Percentiles rank a stretch among this genome's conserved stretches.
These are phyloP conservation scores for Plasmodium falciparum DNA, from an alignment of 169 alveolate genomes.

Conservation along the genomic window DNA sequence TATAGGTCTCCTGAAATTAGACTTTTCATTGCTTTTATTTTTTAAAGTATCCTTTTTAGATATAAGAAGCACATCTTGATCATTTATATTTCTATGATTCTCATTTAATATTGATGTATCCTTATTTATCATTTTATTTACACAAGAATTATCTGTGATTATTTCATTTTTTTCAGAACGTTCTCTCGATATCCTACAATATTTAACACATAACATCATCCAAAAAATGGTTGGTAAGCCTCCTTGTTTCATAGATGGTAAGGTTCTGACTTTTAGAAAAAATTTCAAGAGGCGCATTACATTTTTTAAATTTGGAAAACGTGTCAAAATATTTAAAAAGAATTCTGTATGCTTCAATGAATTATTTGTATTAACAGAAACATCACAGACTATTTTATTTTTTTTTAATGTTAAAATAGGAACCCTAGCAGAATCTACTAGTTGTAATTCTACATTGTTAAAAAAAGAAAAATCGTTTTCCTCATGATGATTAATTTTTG, in stretches of 20 bases:
- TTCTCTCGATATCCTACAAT: constrained; percentile 26
- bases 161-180: neutral
- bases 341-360: constrained; percentile 90
- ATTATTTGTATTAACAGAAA: constrained; percentile 90
- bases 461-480: constrained; percentile 15
- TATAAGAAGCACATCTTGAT: no score
- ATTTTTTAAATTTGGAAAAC: constrained; percentile 88
- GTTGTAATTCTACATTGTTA: constrained; percentile 80
- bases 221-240: constrained; percentile 93
- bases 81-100: no score
- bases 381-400: constrained; percentile 89
- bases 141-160: neutral
- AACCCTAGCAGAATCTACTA: constrained; percentile 92
- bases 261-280: constrained; percentile 87
- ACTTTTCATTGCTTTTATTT: no score
- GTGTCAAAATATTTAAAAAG: constrained; percentile 84
- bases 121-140: no score
- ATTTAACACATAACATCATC: constrained; percentile 86
- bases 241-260: constrained; percentile 93
- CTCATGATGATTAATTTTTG: neutral
- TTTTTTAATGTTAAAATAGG: constrained; percentile 89
- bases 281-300: constrained; percentile 90
- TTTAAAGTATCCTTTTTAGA: no score
- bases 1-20: no score
- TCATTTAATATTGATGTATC: no score